A percentile compares a stretch with the other conserved stretches of the same genome.
Conservation (phyloP, 2,329 filamentous ascomycete genomes). For the Diaporthe longicolla region DNA sequence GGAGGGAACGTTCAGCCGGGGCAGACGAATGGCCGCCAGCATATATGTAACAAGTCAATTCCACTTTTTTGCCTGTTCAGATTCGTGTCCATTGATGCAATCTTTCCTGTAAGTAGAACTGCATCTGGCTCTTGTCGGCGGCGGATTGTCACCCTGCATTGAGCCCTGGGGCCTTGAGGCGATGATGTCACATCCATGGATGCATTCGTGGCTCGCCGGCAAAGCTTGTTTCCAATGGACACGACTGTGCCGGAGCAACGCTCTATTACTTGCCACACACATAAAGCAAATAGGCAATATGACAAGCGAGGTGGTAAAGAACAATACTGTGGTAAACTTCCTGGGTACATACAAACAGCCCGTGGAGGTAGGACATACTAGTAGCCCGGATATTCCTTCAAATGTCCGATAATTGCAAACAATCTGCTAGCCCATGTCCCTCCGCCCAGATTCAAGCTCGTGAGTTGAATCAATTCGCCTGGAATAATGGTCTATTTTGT, state of each 20-base stretch:
- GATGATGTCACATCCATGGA: not conserved
- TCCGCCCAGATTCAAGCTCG: not conserved
- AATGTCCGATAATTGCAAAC: not conserved
- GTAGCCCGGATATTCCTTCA: not conserved
- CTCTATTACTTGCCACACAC: not conserved
- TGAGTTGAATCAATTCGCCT: not conserved
- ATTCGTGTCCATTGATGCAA: not conserved
- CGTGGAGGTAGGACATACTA: not conserved
- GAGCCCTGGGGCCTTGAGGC: not conserved
- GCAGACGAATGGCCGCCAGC: slow-evolving; percentile 9
- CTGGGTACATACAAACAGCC: not conserved
- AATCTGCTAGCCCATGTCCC: not conserved
- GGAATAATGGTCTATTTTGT: not conserved
- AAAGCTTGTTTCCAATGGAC: slow-evolving; percentile 7
- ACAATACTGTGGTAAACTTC: too few relatives aligned
- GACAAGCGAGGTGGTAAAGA: too few relatives aligned
- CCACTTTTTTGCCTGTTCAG: slow-evolving; percentile 1
- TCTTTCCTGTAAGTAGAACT: not conserved
- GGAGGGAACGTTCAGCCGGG: slow-evolving; percentile 23
- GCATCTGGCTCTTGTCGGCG: not conserved
- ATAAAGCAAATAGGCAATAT: not conserved
- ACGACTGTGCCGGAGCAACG: not conserved
- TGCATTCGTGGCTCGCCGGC: slow-evolving; percentile 3
- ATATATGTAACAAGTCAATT: slow-evolving; percentile 8
- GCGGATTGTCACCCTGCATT: slow-evolving; percentile 9